Conservation (phyloP, 1,284 basidiomycete genomes). For the Ustilago bromivora region DNA sequence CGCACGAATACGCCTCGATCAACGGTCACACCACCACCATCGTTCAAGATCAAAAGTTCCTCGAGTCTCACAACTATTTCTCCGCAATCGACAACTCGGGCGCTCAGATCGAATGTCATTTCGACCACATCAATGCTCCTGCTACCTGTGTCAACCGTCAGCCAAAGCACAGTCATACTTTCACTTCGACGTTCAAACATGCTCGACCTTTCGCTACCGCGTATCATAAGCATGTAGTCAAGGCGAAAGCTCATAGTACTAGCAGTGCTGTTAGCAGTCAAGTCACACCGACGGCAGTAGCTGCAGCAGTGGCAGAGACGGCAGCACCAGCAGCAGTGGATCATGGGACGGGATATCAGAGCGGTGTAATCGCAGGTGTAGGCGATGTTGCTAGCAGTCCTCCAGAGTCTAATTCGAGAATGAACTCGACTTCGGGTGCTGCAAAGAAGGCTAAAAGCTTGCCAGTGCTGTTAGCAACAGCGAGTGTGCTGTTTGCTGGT, state of each 20-base stretch:
- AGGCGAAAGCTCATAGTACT: slow-evolving; percentile 14
- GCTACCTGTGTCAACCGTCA: slow-evolving; percentile 40
- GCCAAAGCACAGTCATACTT: slow-evolving; percentile 26
- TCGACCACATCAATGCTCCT: slow-evolving; percentile 29
- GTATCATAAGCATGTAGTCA: slow-evolving; percentile 29
- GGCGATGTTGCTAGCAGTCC: slow-evolving; percentile 5
- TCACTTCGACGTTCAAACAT: slow-evolving; percentile 34
- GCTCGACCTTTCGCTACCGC: slow-evolving; percentile 35
- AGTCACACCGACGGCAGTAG: slow-evolving; percentile 11
- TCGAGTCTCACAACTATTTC: slow-evolving; percentile 46
- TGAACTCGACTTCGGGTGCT: slow-evolving; percentile 32
- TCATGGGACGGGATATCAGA: background rate
- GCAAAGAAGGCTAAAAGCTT: slow-evolving; percentile 25
- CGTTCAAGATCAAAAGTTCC: slow-evolving; percentile 37
- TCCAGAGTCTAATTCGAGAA: slow-evolving; percentile 16
- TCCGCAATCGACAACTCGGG: slow-evolving; percentile 24
- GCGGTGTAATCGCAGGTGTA: background rate
- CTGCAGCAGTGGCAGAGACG: slow-evolving; percentile 9
- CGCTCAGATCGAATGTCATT: slow-evolving; percentile 38
- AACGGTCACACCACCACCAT: slow-evolving; percentile 29
- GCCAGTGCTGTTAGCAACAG: slow-evolving; percentile 24
- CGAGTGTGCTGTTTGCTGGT: slow-evolving; percentile 31
- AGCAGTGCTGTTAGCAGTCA: slow-evolving; percentile 14
- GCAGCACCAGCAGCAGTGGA: slow-evolving; percentile 7
- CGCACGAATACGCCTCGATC: slow-evolving; percentile 42